Evolutionary conservation across 73 alveolate genomes (phyloP), one percentile per base, ranked within the genome.

Genomic region (Uronychia binucleata): DNA sequence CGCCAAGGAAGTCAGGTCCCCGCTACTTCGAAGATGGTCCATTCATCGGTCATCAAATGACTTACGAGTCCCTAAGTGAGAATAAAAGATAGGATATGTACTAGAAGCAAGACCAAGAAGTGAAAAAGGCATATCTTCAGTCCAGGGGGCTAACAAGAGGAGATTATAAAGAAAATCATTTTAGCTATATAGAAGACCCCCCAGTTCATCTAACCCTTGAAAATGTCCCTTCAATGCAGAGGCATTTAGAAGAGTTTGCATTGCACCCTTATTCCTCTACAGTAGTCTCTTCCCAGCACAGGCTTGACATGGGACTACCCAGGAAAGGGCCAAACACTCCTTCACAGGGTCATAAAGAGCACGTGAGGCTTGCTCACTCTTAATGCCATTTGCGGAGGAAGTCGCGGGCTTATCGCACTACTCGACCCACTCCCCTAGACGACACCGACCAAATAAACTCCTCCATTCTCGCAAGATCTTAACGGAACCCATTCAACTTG

Each of bases 11-110:
- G 82, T 28, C 84, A 29, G 95, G 95, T 0, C 75, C 58, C 28
- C 76, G 77, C 28, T 92, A 92, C 57, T 87, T 84, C 58, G 80
- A 74, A 58, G 90, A 84, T 85, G 97, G 97, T 5, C 97, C 97
- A 0, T 91, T 89, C 34, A 0, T 92, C 33, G 93, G 97, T 31
- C 80, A 86, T 27, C 74, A 46, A 11, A 11, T 31, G 28, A 75
- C 58, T 11, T 46, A 11, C 19, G 67, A 46, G 19, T 11, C 5
- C 5, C 67, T 46, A 5, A 46, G 5, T 5, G 67, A 46, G 19
- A 46, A 46, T 11, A 46, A 46, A 19, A 46, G 19, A 46, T 46
- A 46, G 67, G 19, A 46, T 5, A 19, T 19, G 5, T 46, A 46
- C 67, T 11, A 11, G 67, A 46, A 46, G 19, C 19, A 5, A 46